Base-by-base conservation (phyloP, 169 alveolate species). In the Plasmodium ovale region DNA sequence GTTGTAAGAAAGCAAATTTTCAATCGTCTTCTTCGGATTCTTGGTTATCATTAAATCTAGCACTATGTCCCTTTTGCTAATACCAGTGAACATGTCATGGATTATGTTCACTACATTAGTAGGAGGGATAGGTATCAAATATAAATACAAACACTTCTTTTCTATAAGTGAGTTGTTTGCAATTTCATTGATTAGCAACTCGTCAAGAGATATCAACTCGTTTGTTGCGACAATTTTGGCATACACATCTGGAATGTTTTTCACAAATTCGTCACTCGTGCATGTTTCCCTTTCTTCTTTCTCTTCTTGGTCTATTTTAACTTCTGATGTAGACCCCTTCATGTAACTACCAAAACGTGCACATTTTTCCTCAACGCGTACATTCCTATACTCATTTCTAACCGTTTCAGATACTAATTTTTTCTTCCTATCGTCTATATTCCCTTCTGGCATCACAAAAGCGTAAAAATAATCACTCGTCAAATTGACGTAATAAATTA, bases 381-480 rank as follows among this genome's bases (percentile, higher is more conserved):
- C 21, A 16, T 23, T 14, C 12, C 25, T 54, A 21, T 9, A 16
- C 12, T 54, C 12, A 21, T 21, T 54, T 54, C 77, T 68, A n/a
- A 47, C 77, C 35, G 16, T 25, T 12, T 44, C 27, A 23, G 53
- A 19, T 33, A 25, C 58, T 49, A 44, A 9, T 16, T 42, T 68
- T 21, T 49, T 37, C 27, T 56, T 85, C 62, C 19, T 71, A 21
- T 85, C 65, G 10, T 85, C 87, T 7, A 68, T 31, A 25, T 39
- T 51, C 16, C 58, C 7, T 29, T 85, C 91, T 16, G 85, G 85
- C 91, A 85, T 69, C 23, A 58, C 72, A 42, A 85, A 85, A 21
- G 91, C 87, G 51, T 85, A 85, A 69, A 54, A 85, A 58, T 68
- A 85, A 9, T 85, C 91, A n/a, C 87, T 85, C 9, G 91, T 85